These are phyloP conservation scores for Pistacia atlantica DNA, from an alignment of 345 rosid species.

Conservation along the genomic window DNA sequence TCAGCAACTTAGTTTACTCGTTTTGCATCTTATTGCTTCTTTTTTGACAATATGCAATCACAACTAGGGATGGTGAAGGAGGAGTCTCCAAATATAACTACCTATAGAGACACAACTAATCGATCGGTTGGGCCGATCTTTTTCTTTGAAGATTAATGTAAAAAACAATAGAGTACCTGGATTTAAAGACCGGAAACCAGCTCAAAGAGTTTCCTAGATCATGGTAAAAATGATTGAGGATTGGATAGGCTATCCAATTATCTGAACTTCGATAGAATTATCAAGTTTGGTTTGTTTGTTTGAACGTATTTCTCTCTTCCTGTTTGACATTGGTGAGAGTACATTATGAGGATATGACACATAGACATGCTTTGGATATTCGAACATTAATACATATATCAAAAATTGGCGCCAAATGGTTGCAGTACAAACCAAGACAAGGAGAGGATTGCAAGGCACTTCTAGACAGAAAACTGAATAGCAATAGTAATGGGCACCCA, in stretches of 20 bases:
- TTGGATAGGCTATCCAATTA: conserved; percentile 30
- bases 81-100: conserved; percentile 35
- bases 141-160: too few relatives aligned
- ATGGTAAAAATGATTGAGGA: not conserved
- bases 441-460: conserved; percentile 18
- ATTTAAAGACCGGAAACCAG: too few relatives aligned
- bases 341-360: conserved; percentile 22
- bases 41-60: conserved; percentile 33
- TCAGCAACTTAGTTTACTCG: too few relatives aligned
- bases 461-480: not conserved
- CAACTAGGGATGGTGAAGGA: conserved; percentile 36
- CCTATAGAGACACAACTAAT: not conserved
- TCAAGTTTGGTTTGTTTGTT: not conserved
- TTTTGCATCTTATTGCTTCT: too few relatives aligned
- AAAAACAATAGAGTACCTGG: too few relatives aligned
- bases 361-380: conserved; percentile 36
- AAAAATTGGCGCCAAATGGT: conserved; percentile 1
- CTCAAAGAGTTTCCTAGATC: too few relatives aligned
- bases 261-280: not conserved
- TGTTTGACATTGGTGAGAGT: conserved; percentile 1
- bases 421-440: conserved; percentile 23
- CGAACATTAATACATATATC: not conserved
- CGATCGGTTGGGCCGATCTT: too few relatives aligned
- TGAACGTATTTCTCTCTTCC: not conserved
- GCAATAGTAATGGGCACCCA: too few relatives aligned